phyloP scores from a whole-genome alignment of 768 basidiomycete genomes.

The Russula sp. region DNA sequence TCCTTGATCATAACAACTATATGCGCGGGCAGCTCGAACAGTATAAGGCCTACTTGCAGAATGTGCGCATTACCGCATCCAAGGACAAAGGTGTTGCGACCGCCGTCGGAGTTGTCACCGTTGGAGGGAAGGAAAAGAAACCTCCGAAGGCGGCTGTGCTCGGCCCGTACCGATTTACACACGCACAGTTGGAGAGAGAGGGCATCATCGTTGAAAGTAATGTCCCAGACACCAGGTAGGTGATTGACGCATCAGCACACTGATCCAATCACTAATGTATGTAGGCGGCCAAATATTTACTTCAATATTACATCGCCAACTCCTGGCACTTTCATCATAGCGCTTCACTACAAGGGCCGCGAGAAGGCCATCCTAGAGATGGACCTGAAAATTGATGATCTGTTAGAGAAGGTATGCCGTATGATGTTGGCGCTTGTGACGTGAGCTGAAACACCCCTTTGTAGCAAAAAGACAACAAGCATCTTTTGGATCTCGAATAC shows the following conservation, averaged over 20 bases:
- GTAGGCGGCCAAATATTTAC: conserved; percentile 94
- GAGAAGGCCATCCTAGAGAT: conserved; percentile 99
- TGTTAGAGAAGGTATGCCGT: conserved; percentile 81
- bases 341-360: conserved; percentile 96
- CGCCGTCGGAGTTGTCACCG: conserved; percentile 91
- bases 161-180: conserved; percentile 96
- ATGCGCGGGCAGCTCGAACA: conserved; percentile 94
- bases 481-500: conserved; percentile 93
- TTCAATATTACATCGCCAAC: conserved; percentile 98
- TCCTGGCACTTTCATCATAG: conserved; percentile 98
- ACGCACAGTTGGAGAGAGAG: conserved; percentile 97
- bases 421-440: not conserved
- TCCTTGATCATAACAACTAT: conserved; percentile 98
- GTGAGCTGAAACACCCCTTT: not conserved
- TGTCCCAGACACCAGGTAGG: conserved; percentile 95
- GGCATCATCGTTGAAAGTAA: conserved; percentile 99
- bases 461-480: conserved; percentile 99
- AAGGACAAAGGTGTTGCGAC: conserved; percentile 87
- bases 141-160: conserved; percentile 77
- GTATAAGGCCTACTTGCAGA: conserved; percentile 99
- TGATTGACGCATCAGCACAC: conserved; percentile 21
- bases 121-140: conserved; percentile 98
- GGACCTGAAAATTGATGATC: conserved; percentile 98
- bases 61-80: conserved; percentile 85
- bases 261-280: conserved; percentile 20